These are phyloP conservation scores for Saraca asoca DNA, from an alignment of 331 rosid species.

Conservation along the genomic window DNA sequence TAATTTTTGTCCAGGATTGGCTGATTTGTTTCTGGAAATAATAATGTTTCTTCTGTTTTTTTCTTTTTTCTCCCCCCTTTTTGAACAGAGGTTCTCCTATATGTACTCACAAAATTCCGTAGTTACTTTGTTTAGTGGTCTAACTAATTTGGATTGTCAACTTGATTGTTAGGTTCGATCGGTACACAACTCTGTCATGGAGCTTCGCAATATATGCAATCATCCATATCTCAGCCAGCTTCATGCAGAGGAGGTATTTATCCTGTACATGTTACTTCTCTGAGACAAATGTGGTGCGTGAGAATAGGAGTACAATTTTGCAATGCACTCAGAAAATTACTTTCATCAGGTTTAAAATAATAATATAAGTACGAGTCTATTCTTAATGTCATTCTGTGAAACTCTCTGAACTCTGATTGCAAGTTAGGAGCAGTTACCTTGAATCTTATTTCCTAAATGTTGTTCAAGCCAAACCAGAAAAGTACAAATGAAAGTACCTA, in stretches of 20 bases:
- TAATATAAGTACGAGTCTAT: not conserved
- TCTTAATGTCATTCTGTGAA: not conserved
- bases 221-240: constrained; percentile 99
- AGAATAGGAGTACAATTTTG: not conserved
- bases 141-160: constrained; percentile 32
- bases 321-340: not conserved
- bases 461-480: not conserved
- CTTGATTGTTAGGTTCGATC: constrained; percentile 67
- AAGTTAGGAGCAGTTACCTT: not conserved
- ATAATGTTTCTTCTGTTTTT: not conserved
- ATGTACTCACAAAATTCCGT: not conserved
- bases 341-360: not conserved
- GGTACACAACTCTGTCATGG: constrained; percentile 99
- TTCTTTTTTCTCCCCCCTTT: no score
- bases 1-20: constrained; percentile 26
- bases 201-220: constrained; percentile 98
- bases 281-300: no score
- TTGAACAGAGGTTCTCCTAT: no score
- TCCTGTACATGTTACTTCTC: not conserved
- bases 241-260: constrained; percentile 88
- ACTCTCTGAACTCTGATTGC: not conserved
- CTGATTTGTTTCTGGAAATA: constrained; percentile 14
- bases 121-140: constrained; percentile 30
- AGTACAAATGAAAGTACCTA: not conserved
- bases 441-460: not conserved